Evolutionary conservation across 2,329 filamentous ascomycete genomes (phyloP), one percentile per base, ranked within the genome.

Genomic region (Lasiodiplodia gonubiensis): DNA sequence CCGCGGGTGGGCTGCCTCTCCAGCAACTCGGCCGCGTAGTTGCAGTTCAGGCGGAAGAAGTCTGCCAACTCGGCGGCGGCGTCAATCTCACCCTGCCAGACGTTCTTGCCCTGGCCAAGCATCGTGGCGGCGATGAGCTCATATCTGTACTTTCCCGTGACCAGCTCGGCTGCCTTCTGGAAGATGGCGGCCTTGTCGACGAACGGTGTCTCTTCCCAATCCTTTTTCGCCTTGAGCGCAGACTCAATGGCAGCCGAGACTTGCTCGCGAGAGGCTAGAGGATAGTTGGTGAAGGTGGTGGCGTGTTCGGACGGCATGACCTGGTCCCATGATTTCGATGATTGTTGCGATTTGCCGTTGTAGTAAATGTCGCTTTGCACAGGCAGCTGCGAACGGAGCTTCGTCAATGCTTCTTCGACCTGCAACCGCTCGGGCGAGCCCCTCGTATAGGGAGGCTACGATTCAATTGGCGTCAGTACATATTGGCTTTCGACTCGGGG

Each of bases 81-180:
- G 79, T 98, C 94, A 70, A 98, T 98, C 85, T 98, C 94, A 18
- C 94, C 94, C 81, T 98, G 94, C 93, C 93, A 98, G 52, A 92
- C 93, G 79, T 97, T 98, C 88, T 98, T 98, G 75, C 95, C 94
- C 82, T 99, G 94, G 69, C 94, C 94, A 39, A 97, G 85, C 88
- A 98, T 97, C 12, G 95, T 97, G 52, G 93, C 89, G 10, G 95
- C 94, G 92, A 98, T 96, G 73, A 98, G 88, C 67, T 97, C 93
- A 81, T 97, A 97, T 76, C 95, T 88, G 82, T 98, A 98, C 83
- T 98, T 98, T 71, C 88, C 91, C 65, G 91, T 85, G 72, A 98
- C 88, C 70, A 98, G 85, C 78, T 98, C 94, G 39, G 94, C 94
- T 2, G 95, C 94, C 86, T 97, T 97, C 75, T 98, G 87, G 83